Evolutionary conservation across 164 flowering plant genomes (phyloP).

Genomic region (Euptelea pleiosperma): DNA sequence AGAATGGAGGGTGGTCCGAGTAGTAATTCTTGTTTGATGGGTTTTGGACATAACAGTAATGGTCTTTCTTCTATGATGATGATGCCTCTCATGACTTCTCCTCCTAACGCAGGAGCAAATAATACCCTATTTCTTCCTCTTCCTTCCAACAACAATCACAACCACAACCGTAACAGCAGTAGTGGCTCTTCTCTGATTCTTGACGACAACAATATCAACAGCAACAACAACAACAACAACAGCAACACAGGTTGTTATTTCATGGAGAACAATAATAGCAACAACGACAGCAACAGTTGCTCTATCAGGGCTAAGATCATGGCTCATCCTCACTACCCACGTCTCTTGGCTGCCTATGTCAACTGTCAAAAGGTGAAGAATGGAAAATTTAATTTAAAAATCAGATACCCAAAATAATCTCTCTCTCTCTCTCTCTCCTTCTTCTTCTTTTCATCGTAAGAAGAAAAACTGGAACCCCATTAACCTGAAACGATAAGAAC

Average conservation of each 20-base stretch:
- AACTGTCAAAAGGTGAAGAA: constrained; percentile 82
- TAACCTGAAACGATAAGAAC: not conserved
- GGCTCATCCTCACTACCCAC: constrained; percentile 93
- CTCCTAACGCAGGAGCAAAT: constrained; percentile 19
- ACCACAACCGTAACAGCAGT: constrained; percentile 12
- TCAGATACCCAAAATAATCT: not conserved
- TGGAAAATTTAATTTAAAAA: not conserved
- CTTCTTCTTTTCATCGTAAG: not conserved
- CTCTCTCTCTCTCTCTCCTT: constrained; percentile 1
- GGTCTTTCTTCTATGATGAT: constrained; percentile 41
- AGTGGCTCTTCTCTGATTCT: constrained; percentile 11
- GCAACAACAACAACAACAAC: constrained; percentile 15
- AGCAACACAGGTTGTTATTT: constrained; percentile 24
- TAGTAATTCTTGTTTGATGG: constrained; percentile 44
- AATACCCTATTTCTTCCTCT: constrained; percentile 23
- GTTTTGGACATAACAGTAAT: constrained; percentile 43
- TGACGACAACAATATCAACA: constrained; percentile 19
- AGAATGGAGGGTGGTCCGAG: constrained; percentile 46
- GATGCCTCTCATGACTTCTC: constrained; percentile 36
- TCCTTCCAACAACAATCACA: constrained; percentile 15
- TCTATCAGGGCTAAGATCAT: constrained; percentile 85
- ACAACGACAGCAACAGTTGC: constrained; percentile 11
- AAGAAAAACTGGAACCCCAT: not conserved
- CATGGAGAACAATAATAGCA: constrained; percentile 35
- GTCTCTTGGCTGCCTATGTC: constrained; percentile 77